Base-by-base conservation (phyloP, 106 monocot species). In the Dioscorea zingiberensis region DNA sequence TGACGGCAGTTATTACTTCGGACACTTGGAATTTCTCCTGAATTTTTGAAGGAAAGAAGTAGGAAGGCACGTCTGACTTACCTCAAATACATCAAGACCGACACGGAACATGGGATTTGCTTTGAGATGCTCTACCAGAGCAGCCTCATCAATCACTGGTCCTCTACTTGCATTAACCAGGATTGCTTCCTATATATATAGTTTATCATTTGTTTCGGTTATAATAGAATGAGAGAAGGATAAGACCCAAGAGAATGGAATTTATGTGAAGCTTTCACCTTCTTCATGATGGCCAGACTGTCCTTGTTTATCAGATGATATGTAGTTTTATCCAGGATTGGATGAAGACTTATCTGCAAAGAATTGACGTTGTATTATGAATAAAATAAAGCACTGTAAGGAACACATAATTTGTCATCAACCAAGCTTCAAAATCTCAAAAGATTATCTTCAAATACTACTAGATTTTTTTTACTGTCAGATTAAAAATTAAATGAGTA, bases 81-180 rank as follows among this genome's bases (percentile, higher is more conserved):
- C 97, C 97, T 98, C 92, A 76, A 93, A 98, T 1, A 98, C 97
- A 70, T 98, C 97, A 48, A 98, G 97, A 19, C 92, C 97, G 53
- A 98, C 97, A 30, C 97, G 92, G 55, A 98, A 98, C 86, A 89
- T 89, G 16, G 97, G 97, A 55, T 86, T 98, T 30, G 51, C 80
- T 74, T 86, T 92, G 18, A 98, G 81, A 84, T 98, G 97, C 46
- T 98, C 97, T n/a, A 98, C 93, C 47, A 98, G 47, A 16, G 92
- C 92, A 47, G 78, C 86, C 70, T 98, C 97, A 63, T 98, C 88
- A 44, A 98, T 89, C 49, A 98, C 97, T 25, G 97, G 97, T 19
- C 97, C 97, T 76, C 97, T 81, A 56, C 97, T 98, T n/a, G 81
- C 81, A 69, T 98, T 98, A 53, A 98, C 86, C 60, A 98, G 92